Conservation (phyloP, 2,329 filamentous ascomycete genomes). For the Cercospora berteroae region DNA sequence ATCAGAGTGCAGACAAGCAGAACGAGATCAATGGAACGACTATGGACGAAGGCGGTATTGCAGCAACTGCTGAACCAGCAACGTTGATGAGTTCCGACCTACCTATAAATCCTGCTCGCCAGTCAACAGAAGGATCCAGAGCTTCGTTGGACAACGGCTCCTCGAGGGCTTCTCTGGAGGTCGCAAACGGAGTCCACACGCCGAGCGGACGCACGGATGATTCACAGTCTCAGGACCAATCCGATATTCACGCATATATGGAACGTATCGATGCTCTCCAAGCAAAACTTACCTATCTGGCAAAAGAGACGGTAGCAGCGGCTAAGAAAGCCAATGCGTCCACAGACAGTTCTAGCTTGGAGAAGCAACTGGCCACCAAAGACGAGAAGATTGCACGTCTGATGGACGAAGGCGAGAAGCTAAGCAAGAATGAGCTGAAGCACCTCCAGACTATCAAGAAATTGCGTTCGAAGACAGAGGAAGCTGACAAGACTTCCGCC, state of each 20-base stretch:
- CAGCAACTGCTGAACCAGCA: constrained; percentile 9
- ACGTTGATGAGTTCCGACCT: constrained; percentile 35
- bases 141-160: constrained; percentile 25
- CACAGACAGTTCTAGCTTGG: constrained; percentile 62
- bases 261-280: constrained; percentile 91
- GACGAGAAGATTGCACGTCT: constrained; percentile 86
- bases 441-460: constrained; percentile 81
- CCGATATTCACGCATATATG: constrained; percentile 78
- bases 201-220: constrained; percentile 36
- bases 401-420: constrained; percentile 86
- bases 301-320: constrained; percentile 72
- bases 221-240: constrained; percentile 59
- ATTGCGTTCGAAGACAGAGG: constrained; percentile 55
- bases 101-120: constrained; percentile 38
- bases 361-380: constrained; percentile 82
- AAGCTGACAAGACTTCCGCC: constrained; percentile 52
- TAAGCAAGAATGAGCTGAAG: constrained; percentile 83
- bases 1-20: constrained; percentile 1
- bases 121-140: constrained; percentile 33
- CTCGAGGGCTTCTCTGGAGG: constrained; percentile 24
- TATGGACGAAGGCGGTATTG: not conserved
- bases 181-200: constrained; percentile 23
- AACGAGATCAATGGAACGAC: constrained; percentile 3
- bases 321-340: constrained; percentile 67
- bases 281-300: constrained; percentile 83